Percentiles rank a stretch among this genome's conserved stretches.
Evolutionary conservation across 2,329 filamentous ascomycete genomes (phyloP).

Genomic region (Aspergillus chevalieri): DNA sequence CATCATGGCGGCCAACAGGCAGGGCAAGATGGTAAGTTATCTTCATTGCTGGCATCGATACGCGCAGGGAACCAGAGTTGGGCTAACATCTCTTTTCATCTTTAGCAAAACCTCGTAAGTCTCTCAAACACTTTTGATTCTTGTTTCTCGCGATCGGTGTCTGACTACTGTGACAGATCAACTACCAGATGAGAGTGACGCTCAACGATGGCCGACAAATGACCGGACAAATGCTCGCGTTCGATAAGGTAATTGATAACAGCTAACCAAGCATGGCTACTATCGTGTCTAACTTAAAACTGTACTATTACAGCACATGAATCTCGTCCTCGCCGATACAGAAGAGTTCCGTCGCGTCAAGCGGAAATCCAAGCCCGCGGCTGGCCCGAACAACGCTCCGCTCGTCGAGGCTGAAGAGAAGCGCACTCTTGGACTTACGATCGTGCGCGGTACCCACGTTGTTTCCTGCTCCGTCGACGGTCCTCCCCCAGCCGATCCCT

Average conservation of each 20-base stretch:
- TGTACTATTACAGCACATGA: conserved; percentile 71
- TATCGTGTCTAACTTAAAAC: conserved; percentile 4
- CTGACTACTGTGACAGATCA: conserved; percentile 68
- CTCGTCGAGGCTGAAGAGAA: conserved; percentile 91
- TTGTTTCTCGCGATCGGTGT: background rate
- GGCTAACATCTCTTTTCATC: conserved; percentile 46
- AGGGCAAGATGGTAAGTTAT: conserved; percentile 95
- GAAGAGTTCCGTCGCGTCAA: conserved; percentile 94
- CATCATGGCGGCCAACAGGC: conserved; percentile 69
- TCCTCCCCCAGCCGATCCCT: conserved; percentile 88
- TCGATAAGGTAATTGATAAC: conserved; percentile 69
- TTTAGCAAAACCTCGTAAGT: conserved; percentile 60
- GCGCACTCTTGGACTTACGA: conserved; percentile 89
- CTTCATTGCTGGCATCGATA: conserved; percentile 10
- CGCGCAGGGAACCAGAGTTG: conserved; percentile 9
- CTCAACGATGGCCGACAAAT: conserved; percentile 93
- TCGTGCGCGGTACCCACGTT: conserved; percentile 89
- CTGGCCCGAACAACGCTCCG: conserved; percentile 55
- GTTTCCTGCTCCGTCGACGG: conserved; percentile 94
- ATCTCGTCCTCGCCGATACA: conserved; percentile 94
- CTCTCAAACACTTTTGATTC: background rate
- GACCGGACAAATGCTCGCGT: conserved; percentile 96
- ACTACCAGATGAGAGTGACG: conserved; percentile 97
- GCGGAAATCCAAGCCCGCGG: conserved; percentile 65
- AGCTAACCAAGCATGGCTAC: background rate